Conservation (phyloP, 148 eudicot species). For the Fagopyrum tataricum region DNA sequence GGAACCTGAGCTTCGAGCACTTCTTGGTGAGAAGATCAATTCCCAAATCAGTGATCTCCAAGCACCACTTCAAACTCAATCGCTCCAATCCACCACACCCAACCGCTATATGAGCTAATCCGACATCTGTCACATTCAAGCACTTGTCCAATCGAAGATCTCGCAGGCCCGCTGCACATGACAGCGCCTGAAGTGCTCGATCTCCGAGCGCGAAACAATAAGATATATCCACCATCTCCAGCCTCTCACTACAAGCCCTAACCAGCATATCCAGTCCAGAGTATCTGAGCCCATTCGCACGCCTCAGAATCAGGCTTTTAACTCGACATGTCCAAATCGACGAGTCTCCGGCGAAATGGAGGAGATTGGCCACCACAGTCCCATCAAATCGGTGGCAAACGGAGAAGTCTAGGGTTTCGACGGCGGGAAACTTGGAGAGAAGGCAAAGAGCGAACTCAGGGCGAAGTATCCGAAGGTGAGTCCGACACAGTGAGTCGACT, state of each 20-base stretch:
- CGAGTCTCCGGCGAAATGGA: slow-evolving; percentile 5
- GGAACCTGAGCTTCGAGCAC: slow-evolving; percentile 38
- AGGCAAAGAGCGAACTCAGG: slow-evolving; percentile 37
- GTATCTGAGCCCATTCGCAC: slow-evolving; percentile 17
- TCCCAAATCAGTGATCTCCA: slow-evolving; percentile 72
- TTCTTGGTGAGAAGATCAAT: slow-evolving; percentile 53
- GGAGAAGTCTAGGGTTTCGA: slow-evolving; percentile 54
- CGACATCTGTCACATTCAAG: slow-evolving; percentile 55
- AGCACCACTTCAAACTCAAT: slow-evolving; percentile 70
- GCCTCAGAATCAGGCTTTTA: slow-evolving; percentile 15
- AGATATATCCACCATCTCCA: slow-evolving; percentile 41
- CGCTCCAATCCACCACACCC: slow-evolving; percentile 51
- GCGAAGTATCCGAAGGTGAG: slow-evolving; percentile 46
- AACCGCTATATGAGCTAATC: slow-evolving; percentile 65
- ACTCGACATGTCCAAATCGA: slow-evolving; percentile 17
- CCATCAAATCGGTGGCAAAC: slow-evolving; percentile 52
- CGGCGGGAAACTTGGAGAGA: slow-evolving; percentile 24
- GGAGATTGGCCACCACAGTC: slow-evolving; percentile 19
- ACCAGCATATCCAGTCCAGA: slow-evolving; percentile 25
- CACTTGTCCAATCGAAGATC: slow-evolving; percentile 58
- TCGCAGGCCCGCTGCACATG: slow-evolving; percentile 32
- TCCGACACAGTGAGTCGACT: slow-evolving; percentile 43
- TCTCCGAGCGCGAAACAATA: slow-evolving; percentile 53
- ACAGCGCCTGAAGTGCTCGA: slow-evolving; percentile 49
- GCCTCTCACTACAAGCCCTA: slow-evolving; percentile 27